These are phyloP conservation scores for Ophiostoma novo-ulmi DNA, from an alignment of 2,329 filamentous ascomycete genomes.

Conservation along the genomic window DNA sequence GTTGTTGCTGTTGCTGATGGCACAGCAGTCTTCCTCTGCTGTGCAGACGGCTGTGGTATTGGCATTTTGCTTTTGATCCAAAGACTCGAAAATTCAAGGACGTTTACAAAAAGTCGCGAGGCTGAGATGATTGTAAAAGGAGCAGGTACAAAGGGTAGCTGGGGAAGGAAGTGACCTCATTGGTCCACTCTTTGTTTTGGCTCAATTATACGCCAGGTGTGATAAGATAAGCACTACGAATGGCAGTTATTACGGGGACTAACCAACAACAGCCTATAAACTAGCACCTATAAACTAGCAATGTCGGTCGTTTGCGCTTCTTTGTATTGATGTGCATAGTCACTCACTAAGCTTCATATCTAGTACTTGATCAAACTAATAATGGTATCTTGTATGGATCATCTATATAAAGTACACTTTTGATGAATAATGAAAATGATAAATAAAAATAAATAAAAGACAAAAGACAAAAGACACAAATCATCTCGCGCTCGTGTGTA, in stretches of 20 bases:
- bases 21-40: not conserved
- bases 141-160: not conserved
- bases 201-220: not conserved
- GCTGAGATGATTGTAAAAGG: not conserved
- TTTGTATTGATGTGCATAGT: not conserved
- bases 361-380: not conserved
- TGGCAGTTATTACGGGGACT: not conserved
- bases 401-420: not conserved
- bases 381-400: not conserved
- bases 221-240: not conserved
- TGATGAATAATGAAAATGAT: not conserved
- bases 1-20: constrained; percentile 10
- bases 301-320: too few relatives aligned
- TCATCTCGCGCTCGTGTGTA: not conserved
- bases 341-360: too few relatives aligned
- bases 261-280: not conserved
- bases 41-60: not conserved
- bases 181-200: constrained; percentile 6
- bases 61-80: constrained; percentile 26
- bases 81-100: not conserved
- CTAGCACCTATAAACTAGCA: not conserved
- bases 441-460: constrained; percentile 4
- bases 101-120: not conserved
- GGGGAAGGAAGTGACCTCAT: constrained; percentile 12
- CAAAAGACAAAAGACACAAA: constrained; percentile 5